Evolutionary conservation across 495 filamentous ascomycete species (phyloP).

Genomic region (Neurospora sp.): DNA sequence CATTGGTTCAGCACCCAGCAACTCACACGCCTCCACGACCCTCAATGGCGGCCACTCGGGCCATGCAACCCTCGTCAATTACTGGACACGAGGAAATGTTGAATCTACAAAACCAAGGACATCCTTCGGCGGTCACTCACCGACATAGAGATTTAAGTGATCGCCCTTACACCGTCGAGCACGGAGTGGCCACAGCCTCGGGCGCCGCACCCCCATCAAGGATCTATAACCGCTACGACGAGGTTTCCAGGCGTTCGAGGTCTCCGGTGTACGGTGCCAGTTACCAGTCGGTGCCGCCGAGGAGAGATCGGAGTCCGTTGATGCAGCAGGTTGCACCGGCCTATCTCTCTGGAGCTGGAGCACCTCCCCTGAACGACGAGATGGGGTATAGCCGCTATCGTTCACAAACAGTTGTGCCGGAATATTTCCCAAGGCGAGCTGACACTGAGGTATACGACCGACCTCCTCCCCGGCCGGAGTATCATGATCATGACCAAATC

Average conservation of each 20-base stretch:
- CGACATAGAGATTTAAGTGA: background rate
- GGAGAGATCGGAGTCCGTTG: background rate
- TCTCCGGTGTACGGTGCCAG: background rate
- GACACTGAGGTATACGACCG: slow-evolving; percentile 11
- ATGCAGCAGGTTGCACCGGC: background rate
- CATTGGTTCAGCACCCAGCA: background rate
- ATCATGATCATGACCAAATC: slow-evolving; percentile 11
- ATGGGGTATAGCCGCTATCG: background rate
- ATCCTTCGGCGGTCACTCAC: background rate
- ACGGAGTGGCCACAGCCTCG: background rate
- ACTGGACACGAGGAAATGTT: background rate
- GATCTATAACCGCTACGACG: background rate
- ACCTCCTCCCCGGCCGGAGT: slow-evolving; percentile 1
- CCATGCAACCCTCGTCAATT: background rate
- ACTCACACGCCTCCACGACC: background rate
- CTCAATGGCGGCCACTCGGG: background rate
- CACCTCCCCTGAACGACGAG: background rate
- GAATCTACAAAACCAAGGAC: background rate
- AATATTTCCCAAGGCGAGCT: slow-evolving; percentile 1
- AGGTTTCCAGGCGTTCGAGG: background rate
- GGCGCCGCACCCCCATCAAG: slow-evolving; percentile 1
- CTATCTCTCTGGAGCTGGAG: slow-evolving; percentile 1
- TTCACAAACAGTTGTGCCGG: background rate
- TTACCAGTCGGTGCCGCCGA: background rate
- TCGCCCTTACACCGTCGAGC: background rate